These are phyloP conservation scores for Fusarium compactum DNA, from an alignment of 2,329 filamentous ascomycete species.

Conservation along the genomic window DNA sequence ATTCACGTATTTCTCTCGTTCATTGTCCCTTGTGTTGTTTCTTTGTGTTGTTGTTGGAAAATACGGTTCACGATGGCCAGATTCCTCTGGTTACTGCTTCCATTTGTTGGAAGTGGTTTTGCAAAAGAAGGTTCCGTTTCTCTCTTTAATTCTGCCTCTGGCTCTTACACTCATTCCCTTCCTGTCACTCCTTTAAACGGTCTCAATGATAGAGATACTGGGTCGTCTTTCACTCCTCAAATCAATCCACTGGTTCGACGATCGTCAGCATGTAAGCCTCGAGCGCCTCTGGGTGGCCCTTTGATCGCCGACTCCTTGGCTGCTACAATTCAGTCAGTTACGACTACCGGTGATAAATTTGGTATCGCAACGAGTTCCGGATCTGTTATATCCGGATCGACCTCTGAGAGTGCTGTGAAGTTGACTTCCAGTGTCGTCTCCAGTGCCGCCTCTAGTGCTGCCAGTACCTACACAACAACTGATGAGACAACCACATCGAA, in stretches of 20 bases:
- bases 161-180: conserved; percentile 32
- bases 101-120: conserved; percentile 27
- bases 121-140: conserved; percentile 40
- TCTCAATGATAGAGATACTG: background rate
- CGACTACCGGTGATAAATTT: background rate
- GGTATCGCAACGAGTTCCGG: background rate
- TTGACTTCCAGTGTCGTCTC: background rate
- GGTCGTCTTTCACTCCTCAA: background rate
- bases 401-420: background rate
- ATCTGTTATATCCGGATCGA: background rate
- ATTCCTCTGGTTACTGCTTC: conserved; percentile 33
- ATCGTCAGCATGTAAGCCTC: conserved; percentile 19
- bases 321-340: background rate
- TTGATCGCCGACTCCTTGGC: background rate
- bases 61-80: conserved; percentile 33
- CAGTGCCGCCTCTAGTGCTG: background rate
- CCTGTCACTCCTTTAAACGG: conserved; percentile 25
- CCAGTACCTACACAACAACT: too few relatives aligned
- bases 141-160: conserved; percentile 37
- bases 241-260: background rate
- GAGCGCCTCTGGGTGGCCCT: background rate
- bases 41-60: conserved; percentile 17
- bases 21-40: background rate
- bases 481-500: background rate
- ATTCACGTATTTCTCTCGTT: background rate